phyloP scores from a whole-genome alignment of 2,329 filamentous ascomycete species.

The Lecanicillium sp. region DNA sequence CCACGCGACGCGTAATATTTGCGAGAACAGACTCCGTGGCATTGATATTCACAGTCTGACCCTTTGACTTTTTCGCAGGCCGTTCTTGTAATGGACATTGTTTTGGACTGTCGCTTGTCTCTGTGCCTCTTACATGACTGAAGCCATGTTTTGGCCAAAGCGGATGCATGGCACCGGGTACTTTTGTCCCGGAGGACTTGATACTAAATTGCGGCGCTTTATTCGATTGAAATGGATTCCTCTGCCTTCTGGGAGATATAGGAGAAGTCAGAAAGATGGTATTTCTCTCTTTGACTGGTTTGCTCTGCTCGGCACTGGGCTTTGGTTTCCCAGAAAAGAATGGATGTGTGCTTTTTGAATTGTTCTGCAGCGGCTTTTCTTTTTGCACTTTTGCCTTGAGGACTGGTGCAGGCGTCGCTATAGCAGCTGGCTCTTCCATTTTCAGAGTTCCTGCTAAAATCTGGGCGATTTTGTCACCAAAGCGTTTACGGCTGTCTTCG shows the following conservation, averaged over 20 bases:
- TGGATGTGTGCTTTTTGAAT: conserved; percentile 29
- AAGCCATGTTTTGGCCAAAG: conserved; percentile 64
- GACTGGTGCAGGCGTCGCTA: not conserved
- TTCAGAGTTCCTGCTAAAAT: conserved; percentile 41
- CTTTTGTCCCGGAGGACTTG: conserved; percentile 41
- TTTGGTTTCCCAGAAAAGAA: conserved; percentile 33
- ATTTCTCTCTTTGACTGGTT: conserved; percentile 22
- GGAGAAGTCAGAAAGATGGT: conserved; percentile 46
- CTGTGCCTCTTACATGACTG: conserved; percentile 51
- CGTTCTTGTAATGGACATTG: not conserved
- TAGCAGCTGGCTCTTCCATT: conserved; percentile 15
- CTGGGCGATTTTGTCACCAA: conserved; percentile 55
- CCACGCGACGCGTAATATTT: conserved; percentile 16
- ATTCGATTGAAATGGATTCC: conserved; percentile 19
- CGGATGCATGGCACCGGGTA: conserved; percentile 59
- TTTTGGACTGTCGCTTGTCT: conserved; percentile 6
- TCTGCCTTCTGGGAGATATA: conserved; percentile 38
- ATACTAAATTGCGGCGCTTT: conserved; percentile 35
- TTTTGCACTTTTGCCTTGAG: conserved; percentile 22
- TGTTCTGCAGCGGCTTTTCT: conserved; percentile 14
- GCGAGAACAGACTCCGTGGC: conserved; percentile 35
- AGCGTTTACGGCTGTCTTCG: conserved; percentile 29
- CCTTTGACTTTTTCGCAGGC: conserved; percentile 40
- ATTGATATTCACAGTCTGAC: conserved; percentile 31
- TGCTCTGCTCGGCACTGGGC: conserved; percentile 14